Percentiles rank a stretch among this genome's conserved stretches.
These are phyloP conservation scores for Arabidopsis suecica DNA, from an alignment of 345 rosid species.

Conservation along the genomic window DNA sequence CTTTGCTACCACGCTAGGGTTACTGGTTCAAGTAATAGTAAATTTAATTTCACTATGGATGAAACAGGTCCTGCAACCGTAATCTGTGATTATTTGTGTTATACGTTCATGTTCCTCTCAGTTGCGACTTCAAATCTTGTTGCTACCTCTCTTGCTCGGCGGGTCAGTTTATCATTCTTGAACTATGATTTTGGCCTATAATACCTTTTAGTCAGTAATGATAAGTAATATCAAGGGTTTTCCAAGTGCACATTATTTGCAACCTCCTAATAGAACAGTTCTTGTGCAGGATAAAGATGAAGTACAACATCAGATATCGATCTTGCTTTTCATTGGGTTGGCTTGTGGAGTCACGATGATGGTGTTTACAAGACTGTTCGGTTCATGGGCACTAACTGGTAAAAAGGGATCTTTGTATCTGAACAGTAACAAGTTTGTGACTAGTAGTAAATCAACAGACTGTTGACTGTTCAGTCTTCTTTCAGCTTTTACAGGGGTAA, in stretches of 20 bases:
- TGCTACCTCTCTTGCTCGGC: conserved; percentile 60
- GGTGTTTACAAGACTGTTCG: conserved; percentile 67
- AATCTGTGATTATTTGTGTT: conserved; percentile 58
- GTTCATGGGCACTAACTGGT: conserved; percentile 84
- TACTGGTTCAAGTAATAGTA: conserved; percentile 2
- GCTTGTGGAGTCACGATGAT: conserved; percentile 76
- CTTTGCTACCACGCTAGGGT: background rate
- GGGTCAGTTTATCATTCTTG: conserved; percentile 45
- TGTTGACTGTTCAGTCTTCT: conserved; percentile 30
- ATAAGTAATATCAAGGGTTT: conserved; percentile 11
- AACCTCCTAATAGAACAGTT: conserved; percentile 29
- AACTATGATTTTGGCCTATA: background rate
- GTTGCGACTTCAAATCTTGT: conserved; percentile 67
- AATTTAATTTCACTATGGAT: conserved; percentile 15
- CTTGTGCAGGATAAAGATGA: conserved; percentile 72
- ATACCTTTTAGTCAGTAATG: conserved; percentile 5
- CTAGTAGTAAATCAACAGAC: conserved; percentile 9
- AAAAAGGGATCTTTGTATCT: conserved; percentile 32
- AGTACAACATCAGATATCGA: conserved; percentile 92
- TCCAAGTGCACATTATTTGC: conserved; percentile 5
- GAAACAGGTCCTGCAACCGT: conserved; percentile 61
- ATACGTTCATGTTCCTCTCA: conserved; percentile 65
- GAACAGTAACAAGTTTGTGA: conserved; percentile 16
- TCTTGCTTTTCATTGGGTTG: conserved; percentile 76
- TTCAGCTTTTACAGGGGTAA: conserved; percentile 81